phyloP scores from a whole-genome alignment of 352 stramenopile species.

The Elongisporangium undulatum region DNA sequence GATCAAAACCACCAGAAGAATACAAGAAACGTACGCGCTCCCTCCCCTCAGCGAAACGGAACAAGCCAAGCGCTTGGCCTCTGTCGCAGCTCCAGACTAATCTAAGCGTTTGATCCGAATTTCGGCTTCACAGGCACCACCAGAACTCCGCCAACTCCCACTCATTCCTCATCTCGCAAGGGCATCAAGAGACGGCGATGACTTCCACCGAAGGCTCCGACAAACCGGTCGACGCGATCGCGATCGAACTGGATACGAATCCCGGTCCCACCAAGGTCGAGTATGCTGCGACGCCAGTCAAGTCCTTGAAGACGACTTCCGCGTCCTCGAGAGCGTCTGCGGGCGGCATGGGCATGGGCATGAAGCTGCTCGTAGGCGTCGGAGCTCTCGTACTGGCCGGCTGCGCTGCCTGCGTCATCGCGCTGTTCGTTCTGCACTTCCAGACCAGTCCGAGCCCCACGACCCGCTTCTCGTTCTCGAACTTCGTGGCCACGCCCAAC shows the following conservation, averaged over 20 bases:
- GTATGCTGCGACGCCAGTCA: neutral
- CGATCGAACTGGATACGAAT: neutral
- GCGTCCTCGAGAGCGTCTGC: neutral
- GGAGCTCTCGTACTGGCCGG: neutral
- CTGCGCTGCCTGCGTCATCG: constrained; percentile 16
- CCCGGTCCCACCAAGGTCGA: neutral
- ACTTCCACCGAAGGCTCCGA: neutral
- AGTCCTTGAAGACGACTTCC: neutral
- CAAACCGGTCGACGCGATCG: neutral
- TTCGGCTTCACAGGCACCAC: neutral
- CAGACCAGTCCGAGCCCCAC: constrained; percentile 34
- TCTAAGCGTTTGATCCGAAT: neutral
- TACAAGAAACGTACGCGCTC: too few species aligned
- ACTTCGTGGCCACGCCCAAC: constrained; percentile 16
- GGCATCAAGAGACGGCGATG: neutral
- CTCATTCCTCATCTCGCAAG: neutral
- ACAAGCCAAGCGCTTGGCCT: too few species aligned
- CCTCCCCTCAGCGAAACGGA: too few species aligned
- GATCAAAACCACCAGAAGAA: too few species aligned
- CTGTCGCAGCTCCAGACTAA: neutral
- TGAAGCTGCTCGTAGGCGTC: neutral
- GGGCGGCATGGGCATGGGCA: neutral
- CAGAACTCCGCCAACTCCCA: neutral
- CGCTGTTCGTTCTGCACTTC: constrained; percentile 65
- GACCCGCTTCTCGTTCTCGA: constrained; percentile 34